Base-by-base conservation (phyloP, 2,329 filamentous ascomycete species). In the Penicillium sclerotiorum region DNA sequence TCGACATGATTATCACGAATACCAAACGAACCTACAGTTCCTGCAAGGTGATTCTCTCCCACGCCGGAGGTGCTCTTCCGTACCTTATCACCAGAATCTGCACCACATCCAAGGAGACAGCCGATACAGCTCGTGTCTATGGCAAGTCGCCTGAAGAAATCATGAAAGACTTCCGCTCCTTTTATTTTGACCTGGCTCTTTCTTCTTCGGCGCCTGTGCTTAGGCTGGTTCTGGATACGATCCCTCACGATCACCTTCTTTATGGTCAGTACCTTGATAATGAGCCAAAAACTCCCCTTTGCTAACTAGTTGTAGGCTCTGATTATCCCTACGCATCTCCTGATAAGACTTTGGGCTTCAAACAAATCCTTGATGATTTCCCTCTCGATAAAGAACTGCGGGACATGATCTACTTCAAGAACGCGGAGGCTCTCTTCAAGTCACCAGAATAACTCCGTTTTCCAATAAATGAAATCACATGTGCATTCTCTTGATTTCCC, bases 31-130 rank as follows among this genome's bases (percentile, higher is more conserved):
- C 65, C 5, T 61, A 65, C 45, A 65, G 67, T 2, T 56, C 70
- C 45, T 70, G 67, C 60, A 78, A 76, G 49, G 68, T 80, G 47
- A 79, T 80, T 45, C 64, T 80, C 2, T 73, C 72, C 0, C 76
- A 80, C 54, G 77, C 71, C 0, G 78, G 77, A 2, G 77, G 77
- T 0, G 71, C 74, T 0, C 60, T 80, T 4, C 76, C 77, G 0
- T 77, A 66, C 42, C 54, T 80, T 0, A 58, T 71, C 8, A 45
- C 58, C 1, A 69, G 76, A 4, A 45, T 54, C 2, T 12, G 17
- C n/a, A 37, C 35, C 2, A 9, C 22, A 13, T 37, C 35, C 20
- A 20, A 15, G 7, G 17, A 37, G 4, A 18, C 35, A 6, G 20
- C 4, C 2, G 5, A 4, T 4, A 35, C 50, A 1, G 50, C 53